Percentiles rank a stretch among this genome's conserved stretches.
Evolutionary conservation across 345 rosid genomes (phyloP).

Genomic region (Gossypium anomalum): DNA sequence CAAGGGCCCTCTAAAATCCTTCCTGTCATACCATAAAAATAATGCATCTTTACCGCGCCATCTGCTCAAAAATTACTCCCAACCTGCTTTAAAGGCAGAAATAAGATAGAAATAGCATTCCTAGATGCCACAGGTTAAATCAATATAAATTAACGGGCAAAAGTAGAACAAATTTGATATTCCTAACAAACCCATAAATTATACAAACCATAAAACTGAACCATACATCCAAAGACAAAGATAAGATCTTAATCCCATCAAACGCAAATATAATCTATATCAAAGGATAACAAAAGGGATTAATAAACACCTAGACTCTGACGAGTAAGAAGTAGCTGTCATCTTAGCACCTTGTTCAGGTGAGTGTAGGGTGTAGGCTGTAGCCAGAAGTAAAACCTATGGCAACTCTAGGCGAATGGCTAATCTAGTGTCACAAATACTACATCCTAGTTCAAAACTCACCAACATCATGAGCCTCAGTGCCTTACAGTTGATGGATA

Average conservation of each 20-base stretch:
- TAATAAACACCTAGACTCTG: neutral
- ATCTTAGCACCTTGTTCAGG: neutral
- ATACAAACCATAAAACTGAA: conserved; percentile 7
- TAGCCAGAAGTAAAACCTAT: neutral
- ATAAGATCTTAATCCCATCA: neutral
- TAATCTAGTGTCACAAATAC: neutral
- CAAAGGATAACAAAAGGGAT: neutral
- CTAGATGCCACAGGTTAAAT: conserved; percentile 61
- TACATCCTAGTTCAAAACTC: neutral
- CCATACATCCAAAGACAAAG: conserved; percentile 2
- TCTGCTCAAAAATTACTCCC: conserved; percentile 75
- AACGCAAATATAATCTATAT: neutral
- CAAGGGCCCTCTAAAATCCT: conserved; percentile 41
- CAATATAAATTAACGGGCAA: conserved; percentile 26
- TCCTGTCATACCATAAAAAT: conserved; percentile 72
- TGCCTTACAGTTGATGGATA: neutral
- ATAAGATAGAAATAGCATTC: conserved; percentile 45
- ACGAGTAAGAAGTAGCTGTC: neutral
- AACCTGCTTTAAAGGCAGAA: conserved; percentile 74
- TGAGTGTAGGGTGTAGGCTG: neutral
- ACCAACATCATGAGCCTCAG: neutral
- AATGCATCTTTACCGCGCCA: conserved; percentile 56
- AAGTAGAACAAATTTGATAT: neutral
- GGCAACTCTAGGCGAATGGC: neutral
- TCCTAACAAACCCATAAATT: conserved; percentile 8